A percentile compares a stretch with the other conserved stretches of the same genome.
phyloP scores from a whole-genome alignment of 169 alveolate species.

The Cryptosporidium tyzzeri region DNA sequence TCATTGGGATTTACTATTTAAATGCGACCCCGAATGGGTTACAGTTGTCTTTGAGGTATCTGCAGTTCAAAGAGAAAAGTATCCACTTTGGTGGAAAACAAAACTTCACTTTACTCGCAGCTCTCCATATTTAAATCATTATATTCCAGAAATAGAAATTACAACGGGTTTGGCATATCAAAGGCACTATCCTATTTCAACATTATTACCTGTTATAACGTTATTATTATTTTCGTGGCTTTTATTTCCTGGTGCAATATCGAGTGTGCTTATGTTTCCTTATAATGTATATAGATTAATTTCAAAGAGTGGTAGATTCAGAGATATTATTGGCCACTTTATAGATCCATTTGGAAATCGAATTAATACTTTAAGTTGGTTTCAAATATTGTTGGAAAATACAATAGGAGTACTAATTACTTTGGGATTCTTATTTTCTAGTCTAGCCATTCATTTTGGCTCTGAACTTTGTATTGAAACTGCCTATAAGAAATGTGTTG shows the following conservation, averaged over 20 bases:
- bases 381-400: slow-evolving; percentile 65
- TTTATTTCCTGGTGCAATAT: slow-evolving; percentile 64
- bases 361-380: slow-evolving; percentile 66
- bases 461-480: slow-evolving; percentile 74
- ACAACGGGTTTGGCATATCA: slow-evolving; percentile 70
- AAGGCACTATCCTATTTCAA: slow-evolving; percentile 54
- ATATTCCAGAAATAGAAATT: slow-evolving; percentile 57
- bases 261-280: slow-evolving; percentile 61
- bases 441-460: slow-evolving; percentile 53
- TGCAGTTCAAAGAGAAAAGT: slow-evolving; percentile 68
- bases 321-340: slow-evolving; percentile 69
- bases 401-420: slow-evolving; percentile 43
- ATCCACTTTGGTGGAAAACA: slow-evolving; percentile 76
- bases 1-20: slow-evolving; percentile 69
- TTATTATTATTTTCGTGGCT: slow-evolving; percentile 26
- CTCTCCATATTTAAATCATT: slow-evolving; percentile 70
- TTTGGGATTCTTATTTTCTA: slow-evolving; percentile 46
- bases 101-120: slow-evolving; percentile 24
- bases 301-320: slow-evolving; percentile 62
- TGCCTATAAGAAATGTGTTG: slow-evolving; percentile 49
- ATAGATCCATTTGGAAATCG: slow-evolving; percentile 74
- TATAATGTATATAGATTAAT: slow-evolving; percentile 42
- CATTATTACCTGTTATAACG: slow-evolving; percentile 38
- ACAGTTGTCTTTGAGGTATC: slow-evolving; percentile 68
- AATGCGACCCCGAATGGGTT: slow-evolving; percentile 76